Evolutionary conservation across 495 filamentous ascomycete species (phyloP).

Genomic region (Haplographium delicatum): DNA sequence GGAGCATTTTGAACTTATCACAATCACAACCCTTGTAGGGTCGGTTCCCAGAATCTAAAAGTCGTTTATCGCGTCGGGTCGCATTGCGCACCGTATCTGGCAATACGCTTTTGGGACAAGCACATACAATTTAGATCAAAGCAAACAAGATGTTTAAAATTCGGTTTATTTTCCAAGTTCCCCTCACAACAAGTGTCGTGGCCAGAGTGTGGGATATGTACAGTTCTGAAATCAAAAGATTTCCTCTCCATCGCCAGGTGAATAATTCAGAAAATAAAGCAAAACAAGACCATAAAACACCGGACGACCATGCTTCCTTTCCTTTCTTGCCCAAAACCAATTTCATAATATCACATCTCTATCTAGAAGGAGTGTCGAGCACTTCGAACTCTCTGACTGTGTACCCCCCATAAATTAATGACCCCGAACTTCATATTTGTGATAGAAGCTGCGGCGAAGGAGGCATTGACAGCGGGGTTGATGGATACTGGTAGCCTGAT

Average conservation of each 20-base stretch:
- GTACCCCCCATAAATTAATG: not conserved
- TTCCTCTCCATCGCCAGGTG: not conserved
- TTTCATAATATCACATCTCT: constrained; percentile 15
- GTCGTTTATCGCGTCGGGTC: too few relatives aligned
- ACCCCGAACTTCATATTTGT: constrained; percentile 14
- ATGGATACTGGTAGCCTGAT: constrained; percentile 55
- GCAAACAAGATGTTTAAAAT: too few relatives aligned
- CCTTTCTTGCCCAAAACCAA: constrained; percentile 10
- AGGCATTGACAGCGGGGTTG: constrained; percentile 64
- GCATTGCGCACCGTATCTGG: too few relatives aligned
- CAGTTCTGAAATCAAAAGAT: not conserved
- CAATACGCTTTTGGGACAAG: too few relatives aligned
- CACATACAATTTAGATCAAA: too few relatives aligned
- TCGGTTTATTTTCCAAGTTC: too few relatives aligned
- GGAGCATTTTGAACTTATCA: too few relatives aligned
- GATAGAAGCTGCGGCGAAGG: constrained; percentile 43
- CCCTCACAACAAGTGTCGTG: not conserved
- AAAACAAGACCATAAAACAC: constrained; percentile 14
- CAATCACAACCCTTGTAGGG: too few relatives aligned
- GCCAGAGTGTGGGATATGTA: constrained; percentile 10
- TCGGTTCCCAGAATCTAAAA: too few relatives aligned
- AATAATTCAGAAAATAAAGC: not conserved
- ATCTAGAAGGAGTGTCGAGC: constrained; percentile 27
- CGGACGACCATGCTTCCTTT: constrained; percentile 20
- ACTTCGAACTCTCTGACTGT: constrained; percentile 26